These are phyloP conservation scores for Aegilops longissima DNA, from an alignment of 176 grass and related monocot species.

Conservation along the genomic window DNA sequence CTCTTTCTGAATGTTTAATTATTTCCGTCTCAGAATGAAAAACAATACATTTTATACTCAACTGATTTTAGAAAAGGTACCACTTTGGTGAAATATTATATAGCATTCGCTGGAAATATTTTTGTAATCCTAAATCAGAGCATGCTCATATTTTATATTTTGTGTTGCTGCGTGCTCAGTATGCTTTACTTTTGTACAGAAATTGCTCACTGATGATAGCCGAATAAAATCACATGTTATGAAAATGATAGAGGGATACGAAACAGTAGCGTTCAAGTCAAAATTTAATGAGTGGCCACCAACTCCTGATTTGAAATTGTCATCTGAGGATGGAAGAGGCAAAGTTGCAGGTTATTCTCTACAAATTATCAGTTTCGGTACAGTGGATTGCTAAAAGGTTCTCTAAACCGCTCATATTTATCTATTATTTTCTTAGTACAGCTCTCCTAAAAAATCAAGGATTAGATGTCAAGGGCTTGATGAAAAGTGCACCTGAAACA, in stretches of 20 bases:
- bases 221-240: conserved; percentile 62
- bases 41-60: neutral
- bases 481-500: conserved; percentile 60
- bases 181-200: conserved; percentile 50
- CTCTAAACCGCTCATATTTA: neutral
- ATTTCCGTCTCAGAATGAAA: neutral
- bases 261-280: conserved; percentile 83
- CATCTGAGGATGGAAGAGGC: conserved; percentile 88
- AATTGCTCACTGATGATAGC: conserved; percentile 62
- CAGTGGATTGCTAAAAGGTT: neutral
- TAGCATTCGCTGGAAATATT: neutral
- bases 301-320: conserved; percentile 77
- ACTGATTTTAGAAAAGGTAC: neutral
- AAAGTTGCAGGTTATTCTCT: conserved; percentile 88
- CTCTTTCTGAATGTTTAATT: neutral
- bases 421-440: conserved; percentile 35
- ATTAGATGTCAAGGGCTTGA: conserved; percentile 92
- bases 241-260: conserved; percentile 87
- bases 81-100: neutral
- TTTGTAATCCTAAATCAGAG: neutral
- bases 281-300: conserved; percentile 86
- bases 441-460: conserved; percentile 96
- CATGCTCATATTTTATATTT: neutral
- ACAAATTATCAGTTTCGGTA: conserved; percentile 12
- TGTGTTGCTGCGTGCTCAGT: neutral